Base-by-base conservation (phyloP, 2,329 filamentous ascomycete genomes). In the Cladosporium sp. region DNA sequence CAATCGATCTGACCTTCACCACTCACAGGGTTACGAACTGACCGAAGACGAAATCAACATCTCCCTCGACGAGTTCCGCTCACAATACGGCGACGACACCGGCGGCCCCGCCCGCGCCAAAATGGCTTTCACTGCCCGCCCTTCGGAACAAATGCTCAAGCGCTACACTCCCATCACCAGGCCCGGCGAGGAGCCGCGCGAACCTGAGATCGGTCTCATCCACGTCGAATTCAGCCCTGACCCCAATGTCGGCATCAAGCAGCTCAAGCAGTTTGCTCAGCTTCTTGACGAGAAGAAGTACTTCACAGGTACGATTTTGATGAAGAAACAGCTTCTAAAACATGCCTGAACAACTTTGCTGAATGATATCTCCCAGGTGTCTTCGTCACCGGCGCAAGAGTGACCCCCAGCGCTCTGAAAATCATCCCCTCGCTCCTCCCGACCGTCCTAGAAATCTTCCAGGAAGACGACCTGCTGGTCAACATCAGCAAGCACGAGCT, bases 401-500 rank as follows among this genome's bases (percentile, higher is more conserved):
- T 97, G 67, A 96, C 93, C 0, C 86, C 92, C 31, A 91, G 93
- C 67, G 94, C 93, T 44, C 88, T 94, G 78, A 96, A 96, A 82
- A 88, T 93, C 71, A 90, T 96, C 72, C 88, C 88, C 70, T 89
- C 89, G 67, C 88, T 94, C 66, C 87, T 91, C 72, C 88, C 88
- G 68, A 91, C 90, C 64, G 88, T 91, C 75, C 92, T 97, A 75
- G 95, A 99, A 83, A 92, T 92, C 77, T 99, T 99, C 82, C 87
- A 94, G 73, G 95, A 98, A 83, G 91, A 95, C 78, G 95, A 99
- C 80, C 81, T 99, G 73, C 85, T 98, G 67, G 93, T 99, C 80
- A 99, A 99, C 81, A 98, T 99, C 79, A 98, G 94, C 67, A 91
- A 93, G 78, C 95, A 99, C 82, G 94, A 98, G 80, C 86, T 99